These are phyloP conservation scores for Hypoxylon sp. DNA, from an alignment of 2,329 filamentous ascomycete species.

Conservation along the genomic window DNA sequence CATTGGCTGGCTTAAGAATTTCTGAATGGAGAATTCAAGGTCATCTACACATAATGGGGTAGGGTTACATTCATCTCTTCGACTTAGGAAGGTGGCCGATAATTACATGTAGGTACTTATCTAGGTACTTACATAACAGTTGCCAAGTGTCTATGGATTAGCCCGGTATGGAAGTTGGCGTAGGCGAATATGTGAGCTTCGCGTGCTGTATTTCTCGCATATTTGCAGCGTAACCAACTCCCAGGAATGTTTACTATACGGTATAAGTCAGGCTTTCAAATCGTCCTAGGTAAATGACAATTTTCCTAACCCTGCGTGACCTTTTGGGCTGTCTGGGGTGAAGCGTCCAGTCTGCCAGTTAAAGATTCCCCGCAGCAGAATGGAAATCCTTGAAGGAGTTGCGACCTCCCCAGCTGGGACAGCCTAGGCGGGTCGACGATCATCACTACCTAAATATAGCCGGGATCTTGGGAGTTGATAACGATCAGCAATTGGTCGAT, in stretches of 20 bases:
- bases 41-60: conserved; percentile 6
- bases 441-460: conserved; percentile 16
- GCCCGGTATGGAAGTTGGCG: neutral
- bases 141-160: neutral
- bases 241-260: neutral
- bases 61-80: conserved; percentile 31
- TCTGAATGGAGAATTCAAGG: conserved; percentile 14
- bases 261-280: neutral
- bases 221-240: neutral
- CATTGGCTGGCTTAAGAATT: conserved; percentile 22
- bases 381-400: neutral
- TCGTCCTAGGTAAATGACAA: neutral
- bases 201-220: neutral
- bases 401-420: neutral
- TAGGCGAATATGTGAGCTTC: neutral
- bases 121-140: neutral
- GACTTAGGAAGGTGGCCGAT: conserved; percentile 33
- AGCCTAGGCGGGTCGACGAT: conserved; percentile 3
- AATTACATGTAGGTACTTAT: too few species aligned
- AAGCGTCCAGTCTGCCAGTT: neutral
- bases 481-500: conserved; percentile 7
- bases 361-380: neutral
- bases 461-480: conserved; percentile 7
- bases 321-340: neutral
- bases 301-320: neutral